These are phyloP conservation scores for Dictyostelium capitatum DNA, from an alignment of 78 protist genomes.

Conservation along the genomic window DNA sequence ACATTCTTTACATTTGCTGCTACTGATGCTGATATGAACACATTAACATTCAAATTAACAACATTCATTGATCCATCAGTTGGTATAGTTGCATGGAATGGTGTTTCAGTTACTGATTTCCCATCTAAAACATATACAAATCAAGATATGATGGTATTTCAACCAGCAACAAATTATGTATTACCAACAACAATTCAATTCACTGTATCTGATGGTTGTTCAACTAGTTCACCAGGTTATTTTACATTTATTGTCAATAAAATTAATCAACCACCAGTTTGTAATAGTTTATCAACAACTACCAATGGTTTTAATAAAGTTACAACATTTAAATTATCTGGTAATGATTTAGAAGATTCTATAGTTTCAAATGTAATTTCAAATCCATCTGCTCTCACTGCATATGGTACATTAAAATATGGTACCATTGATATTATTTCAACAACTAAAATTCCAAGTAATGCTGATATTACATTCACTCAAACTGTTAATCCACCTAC, in stretches of 20 bases:
- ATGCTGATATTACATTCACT: not conserved
- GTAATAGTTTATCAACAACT: not conserved
- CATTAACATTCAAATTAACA: not conserved
- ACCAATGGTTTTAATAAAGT: not conserved
- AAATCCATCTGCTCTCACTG: not conserved
- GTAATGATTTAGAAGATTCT: conserved; percentile 19
- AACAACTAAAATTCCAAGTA: not conserved
- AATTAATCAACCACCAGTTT: not conserved
- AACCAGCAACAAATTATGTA: not conserved
- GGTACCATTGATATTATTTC: not conserved
- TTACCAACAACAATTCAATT: not conserved
- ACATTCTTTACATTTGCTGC: not conserved
- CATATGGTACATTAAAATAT: not conserved
- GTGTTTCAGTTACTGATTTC: not conserved
- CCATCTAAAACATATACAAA: not conserved
- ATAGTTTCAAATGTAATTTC: not conserved
- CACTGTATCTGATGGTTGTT: conserved; percentile 2
- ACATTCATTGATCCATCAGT: not conserved
- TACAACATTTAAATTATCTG: not conserved
- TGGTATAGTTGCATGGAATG: not conserved
- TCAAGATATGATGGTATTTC: not conserved
- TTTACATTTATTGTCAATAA: not conserved
- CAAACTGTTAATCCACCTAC: not conserved
- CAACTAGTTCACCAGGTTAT: not conserved
- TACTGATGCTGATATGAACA: not conserved